phyloP scores from a whole-genome alignment of 176 grass and related monocot genomes.

The Avena sativa region DNA sequence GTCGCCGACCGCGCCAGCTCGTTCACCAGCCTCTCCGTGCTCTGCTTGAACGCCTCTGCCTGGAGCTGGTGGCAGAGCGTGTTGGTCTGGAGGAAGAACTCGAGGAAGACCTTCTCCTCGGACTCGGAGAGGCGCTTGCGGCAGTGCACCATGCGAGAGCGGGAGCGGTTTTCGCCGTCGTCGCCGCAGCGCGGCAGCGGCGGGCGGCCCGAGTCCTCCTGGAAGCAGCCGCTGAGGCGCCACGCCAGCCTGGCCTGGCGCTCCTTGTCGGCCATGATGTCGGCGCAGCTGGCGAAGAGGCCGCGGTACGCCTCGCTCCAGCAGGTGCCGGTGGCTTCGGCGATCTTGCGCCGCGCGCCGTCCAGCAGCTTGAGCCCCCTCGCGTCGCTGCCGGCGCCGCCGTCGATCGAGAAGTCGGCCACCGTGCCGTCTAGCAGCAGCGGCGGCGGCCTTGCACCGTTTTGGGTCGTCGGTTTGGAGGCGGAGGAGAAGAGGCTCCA shows the following conservation, averaged over 20 bases:
- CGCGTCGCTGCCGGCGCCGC: background rate
- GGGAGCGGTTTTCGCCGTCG: background rate
- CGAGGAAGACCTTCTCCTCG: constrained; percentile 67
- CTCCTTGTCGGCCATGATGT: constrained; percentile 72
- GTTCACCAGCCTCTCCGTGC: constrained; percentile 72
- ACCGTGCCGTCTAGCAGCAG: background rate
- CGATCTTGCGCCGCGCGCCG: constrained; percentile 46
- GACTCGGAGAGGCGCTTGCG: constrained; percentile 56
- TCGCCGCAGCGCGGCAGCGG: constrained; percentile 55
- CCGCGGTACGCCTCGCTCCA: constrained; percentile 66
- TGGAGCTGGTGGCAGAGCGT: constrained; percentile 79
- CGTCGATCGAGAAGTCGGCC: constrained; percentile 50
- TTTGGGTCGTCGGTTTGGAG: constrained; percentile 2
- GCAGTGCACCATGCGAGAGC: constrained; percentile 54
- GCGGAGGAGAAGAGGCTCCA: constrained; percentile 41
- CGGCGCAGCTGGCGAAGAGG: constrained; percentile 66
- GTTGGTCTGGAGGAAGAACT: constrained; percentile 76
- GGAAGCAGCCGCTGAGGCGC: constrained; percentile 78
- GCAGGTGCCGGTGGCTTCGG: constrained; percentile 39
- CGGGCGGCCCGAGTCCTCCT: constrained; percentile 70
- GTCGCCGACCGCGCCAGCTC: constrained; percentile 50
- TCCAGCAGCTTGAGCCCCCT: constrained; percentile 56
- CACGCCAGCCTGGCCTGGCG: constrained; percentile 56
- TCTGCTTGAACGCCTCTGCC: constrained; percentile 78
- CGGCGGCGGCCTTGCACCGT: background rate